Percentiles rank a stretch among this genome's conserved stretches.
Evolutionary conservation across 257 asterid species (phyloP).

Genomic region (Forsythia viridissima): DNA sequence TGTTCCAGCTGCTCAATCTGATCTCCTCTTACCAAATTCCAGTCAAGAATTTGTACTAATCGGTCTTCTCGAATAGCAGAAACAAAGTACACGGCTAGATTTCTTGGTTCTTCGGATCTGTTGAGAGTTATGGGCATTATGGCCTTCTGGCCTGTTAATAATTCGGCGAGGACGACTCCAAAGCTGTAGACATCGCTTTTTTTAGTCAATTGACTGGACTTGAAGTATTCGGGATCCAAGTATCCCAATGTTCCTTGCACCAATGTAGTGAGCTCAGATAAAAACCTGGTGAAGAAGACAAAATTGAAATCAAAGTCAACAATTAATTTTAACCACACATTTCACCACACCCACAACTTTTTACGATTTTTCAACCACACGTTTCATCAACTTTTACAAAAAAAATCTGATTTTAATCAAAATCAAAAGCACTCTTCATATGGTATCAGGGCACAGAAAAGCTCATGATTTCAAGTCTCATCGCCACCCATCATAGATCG

Average conservation of each 20-base stretch:
- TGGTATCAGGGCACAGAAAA: too few relatives aligned
- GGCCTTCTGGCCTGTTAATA: conserved; percentile 36
- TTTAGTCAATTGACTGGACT: conserved; percentile 30
- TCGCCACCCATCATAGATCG: too few relatives aligned
- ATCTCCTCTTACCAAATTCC: conserved; percentile 31
- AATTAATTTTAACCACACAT: too few relatives aligned
- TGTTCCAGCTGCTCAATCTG: conserved; percentile 24
- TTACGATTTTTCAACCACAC: too few relatives aligned
- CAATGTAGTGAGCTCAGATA: background rate
- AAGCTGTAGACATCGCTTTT: conserved; percentile 57
- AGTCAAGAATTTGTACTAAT: conserved; percentile 37
- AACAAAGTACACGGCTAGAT: conserved; percentile 28
- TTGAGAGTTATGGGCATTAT: conserved; percentile 20
- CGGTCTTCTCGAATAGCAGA: conserved; percentile 12
- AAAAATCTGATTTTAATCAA: too few relatives aligned
- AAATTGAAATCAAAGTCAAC: too few relatives aligned
- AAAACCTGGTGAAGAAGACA: background rate
- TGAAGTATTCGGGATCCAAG: conserved; percentile 43
- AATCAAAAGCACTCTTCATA: too few relatives aligned
- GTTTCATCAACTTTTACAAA: too few relatives aligned
- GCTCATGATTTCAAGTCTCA: too few relatives aligned
- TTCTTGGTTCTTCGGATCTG: conserved; percentile 16
- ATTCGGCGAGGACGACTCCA: conserved; percentile 47
- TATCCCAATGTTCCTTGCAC: conserved; percentile 39
- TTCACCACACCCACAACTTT: too few relatives aligned